phyloP scores from a whole-genome alignment of 345 rosid genomes.

The Rhodamnia argentea region DNA sequence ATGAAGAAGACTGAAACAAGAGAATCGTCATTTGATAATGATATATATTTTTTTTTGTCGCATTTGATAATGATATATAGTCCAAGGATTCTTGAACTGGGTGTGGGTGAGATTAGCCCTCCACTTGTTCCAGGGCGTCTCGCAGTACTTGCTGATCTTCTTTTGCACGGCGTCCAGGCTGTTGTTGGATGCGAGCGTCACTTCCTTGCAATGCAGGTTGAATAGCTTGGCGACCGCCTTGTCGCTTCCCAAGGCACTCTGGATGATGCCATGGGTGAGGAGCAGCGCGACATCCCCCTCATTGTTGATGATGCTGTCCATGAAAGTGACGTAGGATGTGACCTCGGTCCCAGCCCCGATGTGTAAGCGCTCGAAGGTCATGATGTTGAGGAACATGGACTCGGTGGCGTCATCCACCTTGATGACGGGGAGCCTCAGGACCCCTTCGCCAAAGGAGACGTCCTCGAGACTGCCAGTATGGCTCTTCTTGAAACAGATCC shows the following conservation, averaged over 20 bases:
- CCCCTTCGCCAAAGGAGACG: not conserved
- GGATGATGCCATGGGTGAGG: conserved; percentile 28
- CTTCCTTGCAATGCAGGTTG: conserved; percentile 23
- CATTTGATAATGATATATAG: too few relatives aligned
- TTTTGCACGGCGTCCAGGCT: conserved; percentile 8
- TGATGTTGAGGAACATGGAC: conserved; percentile 6
- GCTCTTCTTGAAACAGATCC: conserved; percentile 4
- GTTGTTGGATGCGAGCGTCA: conserved; percentile 14
- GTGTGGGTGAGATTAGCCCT: conserved; percentile 30
- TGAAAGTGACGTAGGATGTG: conserved; percentile 24
- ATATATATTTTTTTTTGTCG: too few relatives aligned
- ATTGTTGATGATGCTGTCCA: conserved; percentile 33
- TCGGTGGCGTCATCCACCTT: not conserved
- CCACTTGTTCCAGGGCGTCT: conserved; percentile 30
- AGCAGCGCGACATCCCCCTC: conserved; percentile 32
- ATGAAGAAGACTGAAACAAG: not conserved
- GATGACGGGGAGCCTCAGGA: not conserved
- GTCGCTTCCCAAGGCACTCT: conserved; percentile 32
- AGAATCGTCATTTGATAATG: too few relatives aligned
- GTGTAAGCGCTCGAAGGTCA: conserved; percentile 8
- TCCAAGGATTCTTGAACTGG: conserved; percentile 39
- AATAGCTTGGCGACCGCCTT: conserved; percentile 31
- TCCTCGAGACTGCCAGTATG: not conserved
- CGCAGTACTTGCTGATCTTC: conserved; percentile 17
- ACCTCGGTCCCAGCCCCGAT: conserved; percentile 31